Evolutionary conservation across 164 flowering plant species (phyloP).

Genomic region (Stephania japonica): DNA sequence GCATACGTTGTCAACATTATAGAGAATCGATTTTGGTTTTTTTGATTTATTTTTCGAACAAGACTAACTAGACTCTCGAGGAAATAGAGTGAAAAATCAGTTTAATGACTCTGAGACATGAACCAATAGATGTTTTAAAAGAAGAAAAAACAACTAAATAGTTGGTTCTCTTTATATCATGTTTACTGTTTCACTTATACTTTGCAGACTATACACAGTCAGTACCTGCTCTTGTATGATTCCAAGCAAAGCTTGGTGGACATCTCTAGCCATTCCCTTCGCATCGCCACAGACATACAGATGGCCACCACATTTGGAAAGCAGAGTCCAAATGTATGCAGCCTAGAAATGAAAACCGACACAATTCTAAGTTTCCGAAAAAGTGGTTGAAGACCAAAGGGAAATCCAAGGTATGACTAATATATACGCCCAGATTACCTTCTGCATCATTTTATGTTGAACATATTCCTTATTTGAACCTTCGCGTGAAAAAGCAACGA

Average conservation of each 20-base stretch:
- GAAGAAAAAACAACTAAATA: not conserved
- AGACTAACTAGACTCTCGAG: not conserved
- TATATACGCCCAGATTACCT: slow-evolving; percentile 29
- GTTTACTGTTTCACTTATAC: not conserved
- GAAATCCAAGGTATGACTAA: not conserved
- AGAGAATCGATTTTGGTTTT: not conserved
- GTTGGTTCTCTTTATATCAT: not conserved
- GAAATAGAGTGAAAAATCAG: not conserved
- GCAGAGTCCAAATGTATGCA: slow-evolving; percentile 52
- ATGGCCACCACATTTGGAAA: slow-evolving; percentile 51
- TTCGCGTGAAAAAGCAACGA: slow-evolving; percentile 88
- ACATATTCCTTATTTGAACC: slow-evolving; percentile 86
- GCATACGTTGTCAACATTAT: not conserved
- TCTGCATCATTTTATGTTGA: slow-evolving; percentile 82
- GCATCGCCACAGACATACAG: slow-evolving; percentile 97
- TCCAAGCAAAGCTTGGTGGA: slow-evolving; percentile 72
- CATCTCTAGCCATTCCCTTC: slow-evolving; percentile 95
- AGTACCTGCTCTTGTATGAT: slow-evolving; percentile 75
- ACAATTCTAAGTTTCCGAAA: not conserved
- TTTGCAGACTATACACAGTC: not conserved
- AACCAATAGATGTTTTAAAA: too few relatives aligned
- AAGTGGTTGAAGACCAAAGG: not conserved
- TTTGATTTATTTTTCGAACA: too few relatives aligned
- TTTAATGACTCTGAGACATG: too few relatives aligned
- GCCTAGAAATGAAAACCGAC: slow-evolving; percentile 37